Conservation (phyloP, 2,329 filamentous ascomycete species). For the Penicillium brasilianum region DNA sequence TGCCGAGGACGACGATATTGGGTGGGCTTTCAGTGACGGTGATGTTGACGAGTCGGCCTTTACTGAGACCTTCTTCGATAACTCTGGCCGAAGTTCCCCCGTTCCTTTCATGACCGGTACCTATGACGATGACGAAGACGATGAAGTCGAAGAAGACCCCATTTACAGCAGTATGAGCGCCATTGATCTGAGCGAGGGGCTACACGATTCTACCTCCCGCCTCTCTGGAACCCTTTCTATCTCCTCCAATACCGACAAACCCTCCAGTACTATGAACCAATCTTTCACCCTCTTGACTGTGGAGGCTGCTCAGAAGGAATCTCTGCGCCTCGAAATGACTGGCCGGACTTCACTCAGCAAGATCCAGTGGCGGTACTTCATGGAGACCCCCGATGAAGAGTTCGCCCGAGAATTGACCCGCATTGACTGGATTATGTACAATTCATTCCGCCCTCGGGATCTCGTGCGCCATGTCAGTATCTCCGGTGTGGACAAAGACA, state of each 20-base stretch:
- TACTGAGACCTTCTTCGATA: conserved; percentile 48
- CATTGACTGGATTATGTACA: conserved; percentile 99
- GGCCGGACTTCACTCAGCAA: conserved; percentile 76
- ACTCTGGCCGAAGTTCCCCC: conserved; percentile 48
- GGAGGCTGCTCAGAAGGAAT: conserved; percentile 81
- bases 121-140: conserved; percentile 26
- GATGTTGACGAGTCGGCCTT: conserved; percentile 54
- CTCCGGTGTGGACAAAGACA: conserved; percentile 53
- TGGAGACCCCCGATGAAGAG: conserved; percentile 82
- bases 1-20: conserved; percentile 85
- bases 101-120: conserved; percentile 38
- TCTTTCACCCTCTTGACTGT: conserved; percentile 48
- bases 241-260: conserved; percentile 46
- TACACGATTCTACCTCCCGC: conserved; percentile 44
- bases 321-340: conserved; percentile 71
- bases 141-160: conserved; percentile 44
- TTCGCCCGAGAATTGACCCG: conserved; percentile 90
- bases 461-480: conserved; percentile 89
- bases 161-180: conserved; percentile 46
- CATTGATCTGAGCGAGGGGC: conserved; percentile 46
- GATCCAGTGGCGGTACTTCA: conserved; percentile 85
- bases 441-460: conserved; percentile 88
- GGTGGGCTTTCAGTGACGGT: conserved; percentile 86
- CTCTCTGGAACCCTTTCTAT: conserved; percentile 48
- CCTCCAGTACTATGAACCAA: conserved; percentile 48